A percentile compares a stretch with the other conserved stretches of the same genome.
phyloP scores from a whole-genome alignment of 2,329 filamentous ascomycete species.

The Neodidymelliopsis sp. region DNA sequence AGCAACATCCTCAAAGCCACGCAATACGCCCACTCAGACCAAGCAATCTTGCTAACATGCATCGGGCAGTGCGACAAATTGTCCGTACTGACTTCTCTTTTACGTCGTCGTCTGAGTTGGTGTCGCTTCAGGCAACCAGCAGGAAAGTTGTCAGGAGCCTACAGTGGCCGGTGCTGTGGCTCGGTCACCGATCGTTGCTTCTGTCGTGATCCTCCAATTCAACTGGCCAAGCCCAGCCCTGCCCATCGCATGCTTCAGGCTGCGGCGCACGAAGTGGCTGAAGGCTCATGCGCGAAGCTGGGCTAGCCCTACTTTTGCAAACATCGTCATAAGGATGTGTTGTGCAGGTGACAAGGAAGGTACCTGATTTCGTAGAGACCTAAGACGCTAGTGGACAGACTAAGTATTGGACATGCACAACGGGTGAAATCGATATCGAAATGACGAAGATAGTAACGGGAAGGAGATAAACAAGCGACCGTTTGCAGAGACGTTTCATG shows the following conservation, averaged over 20 bases:
- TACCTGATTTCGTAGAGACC: constrained; percentile 3
- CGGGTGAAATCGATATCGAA: constrained; percentile 13
- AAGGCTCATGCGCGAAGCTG: constrained; percentile 1
- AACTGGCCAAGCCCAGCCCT: background rate
- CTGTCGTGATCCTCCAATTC: background rate
- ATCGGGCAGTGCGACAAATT: no score
- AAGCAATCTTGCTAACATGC: no score
- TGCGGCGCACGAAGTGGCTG: constrained; percentile 7
- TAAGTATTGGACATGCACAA: constrained; percentile 14
- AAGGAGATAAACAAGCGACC: constrained; percentile 17
- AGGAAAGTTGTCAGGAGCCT: background rate
- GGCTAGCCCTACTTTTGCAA: background rate
- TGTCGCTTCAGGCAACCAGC: background rate
- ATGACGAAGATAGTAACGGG: constrained; percentile 7
- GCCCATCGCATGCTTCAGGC: background rate
- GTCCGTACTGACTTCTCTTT: background rate
- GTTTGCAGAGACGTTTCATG: constrained; percentile 15
- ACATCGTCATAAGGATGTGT: constrained; percentile 10
- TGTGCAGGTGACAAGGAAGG: constrained; percentile 15
- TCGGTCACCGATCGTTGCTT: constrained; percentile 6
- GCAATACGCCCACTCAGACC: no score
- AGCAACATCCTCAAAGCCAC: no score
- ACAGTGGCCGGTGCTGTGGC: constrained; percentile 5
- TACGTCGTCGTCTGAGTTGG: constrained; percentile 1
- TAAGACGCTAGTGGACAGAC: constrained; percentile 2